Base-by-base conservation (phyloP, 2,329 filamentous ascomycete genomes). In the Diaporthe sp. region DNA sequence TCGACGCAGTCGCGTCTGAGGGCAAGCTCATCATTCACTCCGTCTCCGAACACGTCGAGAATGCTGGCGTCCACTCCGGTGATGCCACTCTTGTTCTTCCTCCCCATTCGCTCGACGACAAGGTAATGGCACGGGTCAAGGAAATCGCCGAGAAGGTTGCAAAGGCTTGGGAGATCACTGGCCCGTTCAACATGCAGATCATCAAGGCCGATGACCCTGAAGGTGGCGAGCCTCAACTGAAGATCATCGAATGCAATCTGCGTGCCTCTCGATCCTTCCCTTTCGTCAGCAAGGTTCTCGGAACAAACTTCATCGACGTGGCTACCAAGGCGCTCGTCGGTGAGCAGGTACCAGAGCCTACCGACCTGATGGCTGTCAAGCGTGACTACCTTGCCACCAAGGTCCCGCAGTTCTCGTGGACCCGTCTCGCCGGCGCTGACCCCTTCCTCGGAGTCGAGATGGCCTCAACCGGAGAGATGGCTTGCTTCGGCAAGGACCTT, bases 181-280 rank as follows among this genome's bases (percentile, higher is more conserved):
- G 97, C 73, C 97, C 97, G 75, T 99, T 98, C 92, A 99, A 99
- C 90, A 98, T 99, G 96, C 97, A 99, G 84, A 98, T 99, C 86
- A 98, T 99, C 90, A 98, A 98, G 88, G 95, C 94, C 49, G 89
- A 94, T 17, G 88, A 94, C 81, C 91, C 93, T 44, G 92, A 94
- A 75, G 94, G 94, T 75, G 93, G 93, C 74, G 90, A 93, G 82
- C 91, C 94, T 46, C 89, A 91, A 39, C 91, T 98, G 79, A 98
- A 98, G 89, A 96, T 98, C 81, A 98, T 98, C 78, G 96, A 98
- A 87, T 98, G 96, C 89, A 98, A 98, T 86, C 92, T 98, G 77
- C 96, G 96, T 84, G 97, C 96, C 74, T 98, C 96, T 76, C 95
- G 96, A 78, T 98, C 96, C 1, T 98, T 98, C 92, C 96, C 97